Base-by-base conservation (phyloP, 306 rosid genomes). In the Hippophae tibetana region DNA sequence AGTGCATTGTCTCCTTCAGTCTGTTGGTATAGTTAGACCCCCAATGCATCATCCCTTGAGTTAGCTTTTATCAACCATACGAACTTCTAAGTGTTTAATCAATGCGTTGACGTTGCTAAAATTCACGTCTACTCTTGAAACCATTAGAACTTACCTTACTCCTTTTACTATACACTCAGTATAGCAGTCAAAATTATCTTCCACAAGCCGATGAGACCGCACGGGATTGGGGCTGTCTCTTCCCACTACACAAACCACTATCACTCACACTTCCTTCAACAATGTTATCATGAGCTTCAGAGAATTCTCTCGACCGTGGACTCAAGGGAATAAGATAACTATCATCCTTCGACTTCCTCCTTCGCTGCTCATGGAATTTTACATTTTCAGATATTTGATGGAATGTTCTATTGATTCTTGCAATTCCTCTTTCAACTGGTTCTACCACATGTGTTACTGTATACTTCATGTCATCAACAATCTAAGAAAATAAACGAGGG, bases 391-490 rank as follows among this genome's bases (percentile, higher is more conserved):
- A 86, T 81, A 93, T 86, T 74, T 79, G 78, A 62, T 93, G 94
- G 65, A 93, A 77, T 43, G 95, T 84, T 76, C 78, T 68, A 67
- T 84, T 93, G 60, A 93, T 74, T 71, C 73, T 93, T 26, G 99
- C 85, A 68, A 88, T 69, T 54, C 97, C 96, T 75, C 90, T 86
- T 76, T 93, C 99, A 2, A 93, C 95, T 25, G 97, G 99, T 72
- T 93, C 94, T 43, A 89, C 97, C 52, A 88, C 97, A 9, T 88
- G 99, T 1, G 97, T 81, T 42, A 93, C 96, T 47, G 99, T 93
- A 50, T 80, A 93, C 68, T 74, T 93, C 99, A 93, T 86, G 94
- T 93, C 99, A 63, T 93, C 99, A 23, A 86, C 99, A 66, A 93
- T 93, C 99, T 93, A 85, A 43, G 14, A 44, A 31, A 64, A 64